Evolutionary conservation across 179 eudicot species (phyloP), one percentile per base, ranked within the genome.

Genomic region (Corrigiola litoralis): DNA sequence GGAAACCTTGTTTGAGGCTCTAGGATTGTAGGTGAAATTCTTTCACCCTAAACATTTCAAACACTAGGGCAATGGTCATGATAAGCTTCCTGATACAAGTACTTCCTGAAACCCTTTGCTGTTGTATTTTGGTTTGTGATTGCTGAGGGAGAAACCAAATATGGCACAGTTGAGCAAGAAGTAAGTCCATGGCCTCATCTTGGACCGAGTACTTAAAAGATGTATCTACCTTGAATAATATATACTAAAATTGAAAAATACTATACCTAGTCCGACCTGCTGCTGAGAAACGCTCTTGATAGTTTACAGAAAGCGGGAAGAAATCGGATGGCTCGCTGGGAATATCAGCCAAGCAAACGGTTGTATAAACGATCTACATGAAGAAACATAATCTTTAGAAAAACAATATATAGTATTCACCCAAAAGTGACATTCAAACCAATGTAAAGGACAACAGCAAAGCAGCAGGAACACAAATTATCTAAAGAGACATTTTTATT

Each of bases 201-300:
- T 4, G 7, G 25, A 21, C 37, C 42, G 16, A 48, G 45, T 16
- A 40, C 32, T 14, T 12, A 50, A 48, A 27, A 12, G 17, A 45
- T 17, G n/a, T 5, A 20, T 49, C 10, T 40, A 21, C 27, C 18
- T 52, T 51, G 11, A 38, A 46, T 36, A n/a, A n/a, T 42, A 34
- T 46, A 37, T 13, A 36, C 9, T 40, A 47, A 11, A 44, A 20
- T 13, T 47, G 18, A 32, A 14, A 58, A 60, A 14, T 28, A 17
- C 63, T 21, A 41, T 81, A 88, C 99, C 96, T 95, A 24, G 99
- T 95, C 29, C 97, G 85, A 70, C 99, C 99, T 63, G 97, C 99
- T n/a, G 99, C 99, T 63, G 99, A 95, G 72, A 95, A 95, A 31
- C 99, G 87, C 82, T 95, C 99, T 95, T 92, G 99, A 76, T 95